These are phyloP conservation scores for Bolboschoenus planiculmis DNA, from an alignment of 176 grass and related monocot species.

Conservation along the genomic window DNA sequence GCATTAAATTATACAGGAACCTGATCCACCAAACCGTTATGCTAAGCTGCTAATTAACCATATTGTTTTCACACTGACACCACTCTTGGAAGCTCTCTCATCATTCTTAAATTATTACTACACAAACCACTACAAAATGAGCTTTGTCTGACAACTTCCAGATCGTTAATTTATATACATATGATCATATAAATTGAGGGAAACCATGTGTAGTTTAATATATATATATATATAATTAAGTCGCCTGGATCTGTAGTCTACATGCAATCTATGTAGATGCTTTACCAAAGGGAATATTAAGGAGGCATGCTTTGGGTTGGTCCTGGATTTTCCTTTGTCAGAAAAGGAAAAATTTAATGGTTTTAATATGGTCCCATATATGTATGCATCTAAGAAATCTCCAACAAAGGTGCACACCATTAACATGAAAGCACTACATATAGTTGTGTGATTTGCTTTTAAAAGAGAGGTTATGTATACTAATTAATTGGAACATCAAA, in stretches of 20 bases:
- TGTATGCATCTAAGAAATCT: not conserved
- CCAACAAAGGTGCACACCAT: not conserved
- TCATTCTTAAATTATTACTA: constrained; percentile 1
- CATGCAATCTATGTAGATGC: not conserved
- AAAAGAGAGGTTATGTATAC: not conserved
- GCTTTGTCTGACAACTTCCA: not conserved
- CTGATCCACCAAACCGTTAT: not conserved
- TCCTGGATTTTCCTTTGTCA: constrained; percentile 3
- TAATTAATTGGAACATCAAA: not conserved
- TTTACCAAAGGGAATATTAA: constrained; percentile 1
- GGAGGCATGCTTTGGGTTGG: not conserved
- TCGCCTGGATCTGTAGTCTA: not conserved
- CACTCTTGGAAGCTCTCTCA: not conserved
- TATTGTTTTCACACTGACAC: constrained; percentile 1
- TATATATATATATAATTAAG: no score
- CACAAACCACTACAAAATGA: not conserved
- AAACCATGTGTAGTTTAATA: not conserved
- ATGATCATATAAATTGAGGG: not conserved
- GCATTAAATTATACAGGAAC: not conserved
- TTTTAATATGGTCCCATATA: no score
- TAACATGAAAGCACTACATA: not conserved
- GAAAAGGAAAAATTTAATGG: not conserved
- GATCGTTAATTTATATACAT: no score
- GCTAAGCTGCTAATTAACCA: no score
- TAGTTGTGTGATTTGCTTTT: not conserved